These are phyloP conservation scores for Silene vulgaris DNA, from an alignment of 179 eudicot species.

Conservation along the genomic window DNA sequence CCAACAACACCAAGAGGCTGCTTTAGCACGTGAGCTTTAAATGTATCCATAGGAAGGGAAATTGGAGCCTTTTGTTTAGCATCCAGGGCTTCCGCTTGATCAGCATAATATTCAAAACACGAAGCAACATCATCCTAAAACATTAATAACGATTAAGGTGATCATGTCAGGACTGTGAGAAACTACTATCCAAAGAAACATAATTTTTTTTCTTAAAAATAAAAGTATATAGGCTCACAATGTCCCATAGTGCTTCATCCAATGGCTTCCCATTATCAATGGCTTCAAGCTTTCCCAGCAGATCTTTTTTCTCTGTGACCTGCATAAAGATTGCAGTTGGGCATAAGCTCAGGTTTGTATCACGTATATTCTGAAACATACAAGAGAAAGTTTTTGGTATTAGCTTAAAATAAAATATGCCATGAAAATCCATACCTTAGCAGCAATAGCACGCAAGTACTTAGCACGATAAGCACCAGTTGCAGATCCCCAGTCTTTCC, in stretches of 20 bases:
- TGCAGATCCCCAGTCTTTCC: conserved; percentile 70
- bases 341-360: neutral
- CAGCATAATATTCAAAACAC: conserved; percentile 93
- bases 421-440: conserved; percentile 43
- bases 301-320: conserved; percentile 68
- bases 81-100: conserved; percentile 90
- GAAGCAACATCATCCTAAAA: conserved; percentile 89
- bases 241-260: conserved; percentile 93
- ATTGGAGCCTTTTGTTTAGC: conserved; percentile 75
- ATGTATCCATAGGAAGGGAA: conserved; percentile 77
- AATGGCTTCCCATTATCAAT: conserved; percentile 84
- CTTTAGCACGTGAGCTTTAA: conserved; percentile 70
- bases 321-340: conserved; percentile 28
- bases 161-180: conserved; percentile 9
- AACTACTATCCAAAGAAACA: neutral
- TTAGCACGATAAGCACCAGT: conserved; percentile 92
- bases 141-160: conserved; percentile 16
- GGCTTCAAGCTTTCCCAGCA: conserved; percentile 72
- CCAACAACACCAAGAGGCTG: conserved; percentile 97
- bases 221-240: conserved; percentile 38
- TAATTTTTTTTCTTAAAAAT: neutral
- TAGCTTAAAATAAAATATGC: neutral
- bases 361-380: neutral
- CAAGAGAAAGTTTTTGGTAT: neutral
- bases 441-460: conserved; percentile 89